Conservation (phyloP, 495 filamentous ascomycete species). For the Aspergillus panamensis region DNA sequence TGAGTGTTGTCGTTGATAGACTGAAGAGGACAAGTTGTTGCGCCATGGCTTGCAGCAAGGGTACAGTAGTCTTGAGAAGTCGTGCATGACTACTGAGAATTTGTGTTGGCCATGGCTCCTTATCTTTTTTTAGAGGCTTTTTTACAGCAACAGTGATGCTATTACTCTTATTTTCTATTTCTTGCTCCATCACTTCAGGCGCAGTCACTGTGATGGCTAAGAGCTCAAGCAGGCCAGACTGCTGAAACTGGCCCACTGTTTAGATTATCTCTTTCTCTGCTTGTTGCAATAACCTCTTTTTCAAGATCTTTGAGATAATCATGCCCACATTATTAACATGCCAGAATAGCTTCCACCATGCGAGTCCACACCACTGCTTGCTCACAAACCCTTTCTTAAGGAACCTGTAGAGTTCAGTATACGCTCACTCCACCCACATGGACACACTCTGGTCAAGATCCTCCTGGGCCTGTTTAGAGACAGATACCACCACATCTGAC, state of each 20-base stretch:
- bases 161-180: neutral
- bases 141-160: constrained; percentile 2
- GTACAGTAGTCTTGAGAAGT: constrained; percentile 62
- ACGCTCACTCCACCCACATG: constrained; percentile 72
- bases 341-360: constrained; percentile 97
- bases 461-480: constrained; percentile 41
- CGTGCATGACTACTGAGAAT: constrained; percentile 43
- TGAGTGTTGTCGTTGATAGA: constrained; percentile 60
- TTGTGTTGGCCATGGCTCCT: constrained; percentile 42
- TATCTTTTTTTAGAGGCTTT: constrained; percentile 8
- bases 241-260: constrained; percentile 71
- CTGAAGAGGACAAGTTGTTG: constrained; percentile 74
- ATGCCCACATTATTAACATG: constrained; percentile 85
- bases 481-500: constrained; percentile 30
- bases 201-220: constrained; percentile 6
- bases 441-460: constrained; percentile 56
- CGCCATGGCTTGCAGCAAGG: constrained; percentile 73
- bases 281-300: constrained; percentile 64
- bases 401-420: constrained; percentile 74
- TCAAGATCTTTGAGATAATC: constrained; percentile 72
- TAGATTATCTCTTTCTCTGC: constrained; percentile 75
- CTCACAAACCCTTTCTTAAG: constrained; percentile 71
- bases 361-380: constrained; percentile 66
- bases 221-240: constrained; percentile 58
- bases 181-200: neutral